Base-by-base conservation (phyloP, 2,329 filamentous ascomycete species). In the Aspergillus melleus region DNA sequence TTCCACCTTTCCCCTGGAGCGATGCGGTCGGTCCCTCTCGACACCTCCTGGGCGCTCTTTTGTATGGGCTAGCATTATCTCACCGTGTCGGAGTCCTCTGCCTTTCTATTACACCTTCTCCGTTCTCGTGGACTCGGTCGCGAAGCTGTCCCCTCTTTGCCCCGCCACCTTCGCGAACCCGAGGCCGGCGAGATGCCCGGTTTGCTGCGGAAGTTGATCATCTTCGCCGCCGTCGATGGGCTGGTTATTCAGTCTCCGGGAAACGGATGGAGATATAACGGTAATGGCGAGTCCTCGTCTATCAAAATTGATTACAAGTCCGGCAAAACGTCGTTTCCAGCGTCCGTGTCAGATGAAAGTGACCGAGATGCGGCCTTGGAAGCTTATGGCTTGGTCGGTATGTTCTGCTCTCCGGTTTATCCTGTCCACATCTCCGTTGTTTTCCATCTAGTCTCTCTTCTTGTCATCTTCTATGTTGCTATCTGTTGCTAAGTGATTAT, bases 191-290 rank as follows among this genome's bases (percentile, higher is more conserved):
- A 61, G 56, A 95, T 96, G 92, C 88, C 91, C 58, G 84, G 85
- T 65, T 80, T 96, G 61, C 87, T 90, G 60, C 89, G 90, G 73
- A 96, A 95, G 77, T 79, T 96, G 57, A 74, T 92, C 65, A 86
- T 96, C 66, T 89, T 89, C 76, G 91, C 92, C 57, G 88, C 91
- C 26, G 86, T 89, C 56, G 92, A 97, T 71, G 92, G 92, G 59
- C 83, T 97, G 55, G 81, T 96, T 64, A 83, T 97, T 49, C 91
- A 95, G 70, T 88, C 90, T 26, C 79, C 90, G 30, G 82, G 85
- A 19, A 87, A 69, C 63, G 71, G 71, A 51, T 65, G 70, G 55
- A 74, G 75, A 51, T 67, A 70, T 72, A 80, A 66, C 74, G 86
- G 69, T 26, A 70, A 61, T 84, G 87, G 70, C 83, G 85, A 73